Base-by-base conservation (phyloP, 2,329 filamentous ascomycete genomes). In the Aspergillus melleus region DNA sequence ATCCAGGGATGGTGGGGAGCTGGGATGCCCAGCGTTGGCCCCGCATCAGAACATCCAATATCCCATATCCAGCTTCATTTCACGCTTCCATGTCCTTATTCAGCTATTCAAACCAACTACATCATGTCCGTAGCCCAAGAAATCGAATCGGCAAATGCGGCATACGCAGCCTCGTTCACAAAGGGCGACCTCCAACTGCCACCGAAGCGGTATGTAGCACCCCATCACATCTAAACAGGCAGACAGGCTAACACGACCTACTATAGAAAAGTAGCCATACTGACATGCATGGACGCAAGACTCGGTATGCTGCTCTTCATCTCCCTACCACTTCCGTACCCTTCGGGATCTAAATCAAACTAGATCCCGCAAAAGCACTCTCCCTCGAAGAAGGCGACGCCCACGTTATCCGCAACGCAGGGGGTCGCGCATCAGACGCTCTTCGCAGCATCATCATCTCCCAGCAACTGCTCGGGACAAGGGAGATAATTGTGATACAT, bases 391-490 rank as follows among this genome's bases (percentile, higher is more conserved):
- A 83, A 19, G 90, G 91, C 46, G 89, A 92, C 64, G 91, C 90
- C 0, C 90, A 95, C 74, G 85, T 92, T 32, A 88, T 92, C 61
- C 86, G 90, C 60, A 93, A 92, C 67, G 89, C 88, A 10, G 88
- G 88, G 2, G 90, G 81, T 1, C 86, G 83, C 16, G 88, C 85
- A 1, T 77, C 80, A 42, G 90, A 94, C 58, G 89, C 88, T 0
- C 80, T 93, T 8, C 87, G 91, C 54, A 90, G 86, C 20, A 83
- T 95, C 58, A 75, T 94, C 61, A 91, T 95, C 69, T 92, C 89
- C 0, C 83, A 95, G 76, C 90, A 94, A 72, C 80, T 94, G 8
- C 83, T 95, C 0, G 90, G 88, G 9, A 95, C 91, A 0, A 81
- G 83, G 1, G 90, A 94, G 74, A 87, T 95, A 53, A 74, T 93